phyloP scores from a whole-genome alignment of 805 yeast species.

The Barnettozyma siamensis region DNA sequence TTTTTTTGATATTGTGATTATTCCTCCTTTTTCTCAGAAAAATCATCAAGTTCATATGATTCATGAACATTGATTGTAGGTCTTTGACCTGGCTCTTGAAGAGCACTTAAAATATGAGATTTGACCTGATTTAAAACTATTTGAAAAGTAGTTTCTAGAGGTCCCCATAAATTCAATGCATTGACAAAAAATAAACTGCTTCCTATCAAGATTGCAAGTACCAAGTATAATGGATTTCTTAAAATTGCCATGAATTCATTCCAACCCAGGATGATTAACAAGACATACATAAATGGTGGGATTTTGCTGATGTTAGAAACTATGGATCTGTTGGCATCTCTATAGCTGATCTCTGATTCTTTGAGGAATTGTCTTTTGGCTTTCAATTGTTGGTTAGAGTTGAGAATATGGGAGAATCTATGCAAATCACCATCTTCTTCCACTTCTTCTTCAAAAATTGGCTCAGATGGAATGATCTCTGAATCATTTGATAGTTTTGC shows the following conservation, averaged over 20 bases:
- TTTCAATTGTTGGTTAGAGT: conserved; percentile 49
- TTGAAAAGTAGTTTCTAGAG: conserved; percentile 57
- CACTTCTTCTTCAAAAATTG: conserved; percentile 33
- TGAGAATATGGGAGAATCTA: conserved; percentile 52
- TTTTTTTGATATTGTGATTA: no score
- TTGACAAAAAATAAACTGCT: conserved; percentile 66
- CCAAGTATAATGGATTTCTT: conserved; percentile 78
- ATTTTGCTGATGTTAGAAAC: conserved; percentile 71
- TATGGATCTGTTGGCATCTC: conserved; percentile 86
- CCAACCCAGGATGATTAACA: conserved; percentile 84
- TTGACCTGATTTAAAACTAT: conserved; percentile 52
- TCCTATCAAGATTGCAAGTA: conserved; percentile 48
- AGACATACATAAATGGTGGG: conserved; percentile 74
- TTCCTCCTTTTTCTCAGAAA: conserved; percentile 20
- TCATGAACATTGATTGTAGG: conserved; percentile 11
- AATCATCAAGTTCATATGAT: conserved; percentile 28
- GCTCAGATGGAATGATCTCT: conserved; percentile 56
- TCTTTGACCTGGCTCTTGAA: conserved; percentile 42
- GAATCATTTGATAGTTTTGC: conserved; percentile 49
- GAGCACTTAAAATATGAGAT: conserved; percentile 48
- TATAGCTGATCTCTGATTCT: conserved; percentile 69
- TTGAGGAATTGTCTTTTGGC: conserved; percentile 58
- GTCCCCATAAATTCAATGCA: conserved; percentile 68
- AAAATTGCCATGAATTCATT: conserved; percentile 87
- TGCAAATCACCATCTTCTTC: conserved; percentile 38